Base-by-base conservation (phyloP, 75 land plant genomes). In the Selaginella moellendorffii region DNA sequence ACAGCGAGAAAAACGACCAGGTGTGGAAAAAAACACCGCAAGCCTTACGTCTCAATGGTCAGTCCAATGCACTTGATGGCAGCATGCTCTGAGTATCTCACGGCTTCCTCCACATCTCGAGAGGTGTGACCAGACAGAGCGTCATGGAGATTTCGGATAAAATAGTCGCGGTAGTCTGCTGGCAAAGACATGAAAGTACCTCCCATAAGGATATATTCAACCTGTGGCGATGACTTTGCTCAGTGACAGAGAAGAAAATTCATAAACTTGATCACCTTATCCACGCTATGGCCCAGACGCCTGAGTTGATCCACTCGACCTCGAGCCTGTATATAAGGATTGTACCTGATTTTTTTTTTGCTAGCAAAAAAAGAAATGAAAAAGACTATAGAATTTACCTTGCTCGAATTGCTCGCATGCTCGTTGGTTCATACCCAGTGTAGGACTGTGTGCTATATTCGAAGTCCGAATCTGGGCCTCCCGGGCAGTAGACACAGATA, bases 81-180 rank as follows among this genome's bases (percentile, higher is more conserved):
- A 71, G 96, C 64, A 61, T 95, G 99, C 74, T 89, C n/a, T 52
- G 99, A 95, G 69, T 95, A 95, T 23, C 75, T 56, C 26, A 95
- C 99, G 31, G 99, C 99, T 64, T 95, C 99, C 68, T 95, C 99
- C 66, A 89, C 96, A 79, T 86, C 87, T 29, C 82, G 85, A 56
- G 99, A 95, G 56, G 91, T 89, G 66, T 95, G 87, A n/a, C 99
- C 99, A n/a, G 99, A 95, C 67, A 95, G 67, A 51, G 99, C 99
- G 80, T 95, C 99, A 77, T 95, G 99, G 52, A 95, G 81, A 74
- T 95, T 95, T 66, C 99, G 77, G 21, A 84, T 82, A 63, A 95
- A 95, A 64, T 95, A 95, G 68, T 95, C 99, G 54, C 99, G 87
- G 52, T 95, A 95, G 26, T 95, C 99, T 31, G 88, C 75, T 25